Evolutionary conservation across 108 stramenopile species (phyloP).

Genomic region (Mediolabrus comicus): DNA sequence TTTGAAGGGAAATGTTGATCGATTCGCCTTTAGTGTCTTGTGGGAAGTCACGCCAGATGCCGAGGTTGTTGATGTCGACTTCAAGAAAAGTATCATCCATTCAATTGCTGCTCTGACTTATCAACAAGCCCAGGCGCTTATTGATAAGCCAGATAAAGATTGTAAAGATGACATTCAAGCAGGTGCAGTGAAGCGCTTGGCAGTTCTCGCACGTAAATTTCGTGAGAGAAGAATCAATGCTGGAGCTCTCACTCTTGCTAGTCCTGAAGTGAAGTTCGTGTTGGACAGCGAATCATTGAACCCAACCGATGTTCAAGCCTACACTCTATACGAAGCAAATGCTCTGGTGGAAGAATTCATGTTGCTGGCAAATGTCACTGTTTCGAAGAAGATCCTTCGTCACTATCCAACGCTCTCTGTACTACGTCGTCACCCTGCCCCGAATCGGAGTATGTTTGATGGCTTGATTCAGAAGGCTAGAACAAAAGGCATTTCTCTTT

Average conservation of each 20-base stretch:
- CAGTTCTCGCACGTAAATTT: slow-evolving; percentile 83
- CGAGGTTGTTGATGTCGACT: slow-evolving; percentile 85
- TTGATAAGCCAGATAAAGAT: slow-evolving; percentile 83
- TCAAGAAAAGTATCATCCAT: slow-evolving; percentile 93
- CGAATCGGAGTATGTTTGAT: slow-evolving; percentile 95
- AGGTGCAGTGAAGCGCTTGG: slow-evolving; percentile 86
- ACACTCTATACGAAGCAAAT: slow-evolving; percentile 90
- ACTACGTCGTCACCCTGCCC: slow-evolving; percentile 95
- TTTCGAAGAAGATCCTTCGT: slow-evolving; percentile 90
- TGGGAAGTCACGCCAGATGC: slow-evolving; percentile 92
- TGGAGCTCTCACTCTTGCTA: slow-evolving; percentile 96
- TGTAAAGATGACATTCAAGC: slow-evolving; percentile 68
- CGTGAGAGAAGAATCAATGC: slow-evolving; percentile 88
- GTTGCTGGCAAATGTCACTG: slow-evolving; percentile 98
- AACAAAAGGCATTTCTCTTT: slow-evolving; percentile 76
- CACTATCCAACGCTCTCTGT: slow-evolving; percentile 91
- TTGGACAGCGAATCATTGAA: slow-evolving; percentile 95
- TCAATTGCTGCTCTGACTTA: slow-evolving; percentile 95
- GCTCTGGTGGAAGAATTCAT: slow-evolving; percentile 98
- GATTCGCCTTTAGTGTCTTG: slow-evolving; percentile 91
- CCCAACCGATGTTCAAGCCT: slow-evolving; percentile 96
- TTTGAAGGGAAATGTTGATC: slow-evolving; percentile 90
- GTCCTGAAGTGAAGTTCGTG: slow-evolving; percentile 97
- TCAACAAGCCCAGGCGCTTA: slow-evolving; percentile 93
- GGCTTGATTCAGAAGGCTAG: slow-evolving; percentile 86